phyloP scores from a whole-genome alignment of 2,329 filamentous ascomycete species.

The Colletotrichum graminicola region DNA sequence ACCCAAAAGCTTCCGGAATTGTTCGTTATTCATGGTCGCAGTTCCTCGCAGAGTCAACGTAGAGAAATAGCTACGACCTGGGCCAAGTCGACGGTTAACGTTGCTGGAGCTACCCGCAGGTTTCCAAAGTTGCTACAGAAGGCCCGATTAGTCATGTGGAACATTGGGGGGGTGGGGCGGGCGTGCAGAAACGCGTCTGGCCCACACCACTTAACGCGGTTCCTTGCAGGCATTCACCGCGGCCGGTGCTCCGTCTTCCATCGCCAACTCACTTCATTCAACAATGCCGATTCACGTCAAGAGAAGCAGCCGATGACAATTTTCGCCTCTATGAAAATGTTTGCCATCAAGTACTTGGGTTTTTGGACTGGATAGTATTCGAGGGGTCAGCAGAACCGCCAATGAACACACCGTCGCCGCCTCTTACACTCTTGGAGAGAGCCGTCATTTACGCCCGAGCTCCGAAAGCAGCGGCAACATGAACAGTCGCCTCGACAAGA shows the following conservation, averaged over 20 bases:
- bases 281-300: slow-evolving; percentile 1
- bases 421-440: not conserved
- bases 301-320: not conserved
- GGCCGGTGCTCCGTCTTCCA: slow-evolving; percentile 7
- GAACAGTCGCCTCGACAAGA: slow-evolving; percentile 72
- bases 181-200: slow-evolving; percentile 52
- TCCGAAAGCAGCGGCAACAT: slow-evolving; percentile 53
- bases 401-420: not conserved
- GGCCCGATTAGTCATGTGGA: slow-evolving; percentile 17
- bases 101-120: not conserved
- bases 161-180: slow-evolving; percentile 27
- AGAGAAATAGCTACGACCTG: not conserved
- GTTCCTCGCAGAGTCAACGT: not conserved
- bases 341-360: not conserved
- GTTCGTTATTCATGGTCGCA: slow-evolving; percentile 87
- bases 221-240: slow-evolving; percentile 38
- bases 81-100: not conserved
- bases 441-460: not conserved
- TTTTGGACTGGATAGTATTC: not conserved
- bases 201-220: slow-evolving; percentile 54
- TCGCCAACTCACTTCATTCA: slow-evolving; percentile 12
- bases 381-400: not conserved
- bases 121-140: slow-evolving; percentile 23
- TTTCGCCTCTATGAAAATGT: not conserved
- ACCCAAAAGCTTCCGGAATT: slow-evolving; percentile 86